Evolutionary conservation across 257 asterid species (phyloP), one percentile per base, ranked within the genome.

Genomic region (Paraleonurus japonicus): DNA sequence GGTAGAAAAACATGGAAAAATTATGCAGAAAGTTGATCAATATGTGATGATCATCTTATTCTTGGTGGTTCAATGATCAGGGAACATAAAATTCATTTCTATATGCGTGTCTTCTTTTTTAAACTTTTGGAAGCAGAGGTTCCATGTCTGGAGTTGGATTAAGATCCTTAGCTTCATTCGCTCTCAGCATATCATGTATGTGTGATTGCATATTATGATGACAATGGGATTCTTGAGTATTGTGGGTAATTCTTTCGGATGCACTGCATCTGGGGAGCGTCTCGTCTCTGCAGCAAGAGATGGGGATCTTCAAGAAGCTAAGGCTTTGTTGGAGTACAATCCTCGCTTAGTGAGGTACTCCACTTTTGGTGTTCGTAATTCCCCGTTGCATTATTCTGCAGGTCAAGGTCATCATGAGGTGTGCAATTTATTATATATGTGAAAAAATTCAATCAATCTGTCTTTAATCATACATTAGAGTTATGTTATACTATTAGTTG

Each of bases 401-500:
- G 92, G 94, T 57, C 97, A 92, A 81, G 97, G 97, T 45, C 97
- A 92, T 83, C 87, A 87, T 66, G 97, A 92, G 97, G 97, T 91
- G 76, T 69, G n/a, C 15, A 13, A 19, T 53, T 4, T 35, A 3
- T 57, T 26, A 13, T 53, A 13, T 53, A n/a, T 16, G 47, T 26
- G 27, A 7, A 27, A 69, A 13, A 13, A 65, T 13, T 43, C 48
- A 26, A 12, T 64, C 8, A 41, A 66, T 15, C 57, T 72, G n/a
- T 55, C 65, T 41, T 58, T 27, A 17, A 7, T 61, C 59, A 55
- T 33, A 62, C 15, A n/a, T 35, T 66, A 4, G 37, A 30, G 23
- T 8, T 47, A 59, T 75, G 32, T 71, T 59, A 70, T 54, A 43
- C 8, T 77, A 10, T 58, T 33, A 47, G 54, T 12, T 51, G 32